Conservation (phyloP, 2,329 filamentous ascomycete genomes). For the Curvularia lunata region DNA sequence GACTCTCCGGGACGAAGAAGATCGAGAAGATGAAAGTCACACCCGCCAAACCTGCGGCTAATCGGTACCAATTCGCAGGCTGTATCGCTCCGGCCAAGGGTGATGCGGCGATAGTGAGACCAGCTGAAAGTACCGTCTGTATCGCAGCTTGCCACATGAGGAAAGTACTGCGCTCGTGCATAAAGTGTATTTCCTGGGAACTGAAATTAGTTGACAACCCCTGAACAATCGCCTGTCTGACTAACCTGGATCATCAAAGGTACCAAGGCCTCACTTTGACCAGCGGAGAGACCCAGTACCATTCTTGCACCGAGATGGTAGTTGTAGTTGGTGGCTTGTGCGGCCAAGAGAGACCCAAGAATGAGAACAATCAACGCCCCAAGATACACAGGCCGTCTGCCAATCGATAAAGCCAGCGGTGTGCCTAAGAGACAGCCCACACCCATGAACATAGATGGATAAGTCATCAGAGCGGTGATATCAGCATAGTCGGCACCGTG, state of each 20-base stretch:
- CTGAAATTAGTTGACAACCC: not conserved
- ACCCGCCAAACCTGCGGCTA: conserved; percentile 48
- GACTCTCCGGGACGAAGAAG: conserved; percentile 53
- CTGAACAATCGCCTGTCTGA: not conserved
- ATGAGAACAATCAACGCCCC: conserved; percentile 23
- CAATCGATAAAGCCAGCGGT: conserved; percentile 31
- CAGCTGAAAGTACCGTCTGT: conserved; percentile 49
- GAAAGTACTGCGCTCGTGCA: conserved; percentile 53
- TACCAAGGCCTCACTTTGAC: conserved; percentile 53
- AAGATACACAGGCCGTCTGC: conserved; percentile 30
- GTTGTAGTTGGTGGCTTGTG: conserved; percentile 21
- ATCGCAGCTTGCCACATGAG: conserved; percentile 54
- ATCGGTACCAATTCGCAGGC: conserved; percentile 53
- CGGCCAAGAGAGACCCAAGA: conserved; percentile 14
- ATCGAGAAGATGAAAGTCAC: conserved; percentile 47
- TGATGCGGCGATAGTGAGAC: conserved; percentile 51
- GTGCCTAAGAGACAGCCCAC: conserved; percentile 30
- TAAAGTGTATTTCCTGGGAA: conserved; percentile 47
- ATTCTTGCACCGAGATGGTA: conserved; percentile 50
- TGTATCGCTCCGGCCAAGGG: conserved; percentile 53
- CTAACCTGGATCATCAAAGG: conserved; percentile 49
- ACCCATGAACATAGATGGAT: conserved; percentile 37
- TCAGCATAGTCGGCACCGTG: conserved; percentile 49
- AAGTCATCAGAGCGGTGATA: conserved; percentile 46
- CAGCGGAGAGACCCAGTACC: conserved; percentile 51